Base-by-base conservation (phyloP, 2,329 filamentous ascomycete genomes). In the Elsinoe arachidis region DNA sequence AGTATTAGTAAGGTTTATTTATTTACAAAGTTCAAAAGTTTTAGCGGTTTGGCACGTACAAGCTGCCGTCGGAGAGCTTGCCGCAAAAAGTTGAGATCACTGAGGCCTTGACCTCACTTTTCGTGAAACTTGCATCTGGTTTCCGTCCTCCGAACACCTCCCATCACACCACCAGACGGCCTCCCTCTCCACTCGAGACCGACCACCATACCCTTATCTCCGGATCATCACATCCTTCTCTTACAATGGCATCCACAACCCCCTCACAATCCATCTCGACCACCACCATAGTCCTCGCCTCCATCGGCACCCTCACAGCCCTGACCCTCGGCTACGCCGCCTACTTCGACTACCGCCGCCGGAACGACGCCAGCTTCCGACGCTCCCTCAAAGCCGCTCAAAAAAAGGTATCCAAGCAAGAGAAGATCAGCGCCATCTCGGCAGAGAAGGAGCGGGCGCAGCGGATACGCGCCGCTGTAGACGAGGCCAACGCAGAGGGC, bases 401-500 rank as follows among this genome's bases (percentile, higher is more conserved):
- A 71, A 86, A 88, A 73, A 80, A 80, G 69, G 82, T 86, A 71
- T 82, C 80, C 62, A 85, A 85, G 64, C 82, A 77, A 60, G 83
- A 85, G 67, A 89, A 90, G 76, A 85, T 88, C 67, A 80, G 85
- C 69, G 85, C 84, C 61, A 82, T 86, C 68, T 79, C 80, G 59
- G 79, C 82, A 63, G 80, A 80, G 61, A 78, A 80, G 65, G 78
- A 80, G 71, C 86, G 88, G 76, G 83, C 85, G 69, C 80, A 88
- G 72, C 77, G 80, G 66, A 88, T 99, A 75, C 86, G 86, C 74
- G 73, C 74, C 58, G 84, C 82, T 55, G 87, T 97, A 51, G 84
- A 90, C 66, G 81, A 87, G 66, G 90, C 91, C 65, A 88, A 90
- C 76, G 87, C 88, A 59, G 90, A 95, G 73, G 93, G 92, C 58